Base-by-base conservation (phyloP, 2,329 filamentous ascomycete species). In the Aspergillus aculeatinus region DNA sequence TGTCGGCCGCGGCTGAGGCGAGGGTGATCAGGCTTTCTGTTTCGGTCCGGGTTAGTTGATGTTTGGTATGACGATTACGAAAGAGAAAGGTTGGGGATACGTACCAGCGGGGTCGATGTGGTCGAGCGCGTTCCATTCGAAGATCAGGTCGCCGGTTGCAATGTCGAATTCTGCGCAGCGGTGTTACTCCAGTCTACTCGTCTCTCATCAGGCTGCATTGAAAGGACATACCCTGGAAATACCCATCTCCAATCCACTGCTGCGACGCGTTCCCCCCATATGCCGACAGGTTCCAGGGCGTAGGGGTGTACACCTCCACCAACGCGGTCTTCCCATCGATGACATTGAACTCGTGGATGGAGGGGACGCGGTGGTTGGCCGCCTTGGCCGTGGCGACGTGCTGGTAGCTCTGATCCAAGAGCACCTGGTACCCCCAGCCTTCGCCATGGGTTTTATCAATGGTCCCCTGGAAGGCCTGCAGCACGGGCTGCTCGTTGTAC, bases 51-150 rank as follows among this genome's bases (percentile, higher is more conserved):
- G 11, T 11, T 35, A 16, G 33, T 11, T 35, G 33, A 2, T 29
- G 33, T 14, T 35, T 35, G 11, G 33, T 33, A 23, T 23, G 23
- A 23, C 23, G 27, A 23, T 23, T 4, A 23, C 23, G 27, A 7
- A 29, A 16, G 33, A 14, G 33, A 16, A 10, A 64, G 62, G 5
- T n/a, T 3, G 10, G 9, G 27, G 27, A 5, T 5, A 73, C 69
- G 68, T 75, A 76, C 81, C 78, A 47, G 79, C 76, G 1, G 82
- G 82, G 48, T 78, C 75, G n/a, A 85, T 76, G 68, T 86, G 82
- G 59, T 86, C 83, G 10, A 86, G 72, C 63, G 81, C 82, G 31
- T 78, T 79, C 85, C 85, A 87, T 64, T 87, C 84, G 63, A 87
- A 87, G 11, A 86, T 62, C 3, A 87, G 70, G 47, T 80, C 75